Evolutionary conservation across 805 yeast genomes (phyloP), one percentile per base, ranked within the genome.

Genomic region (Saccharomycopsis olivae): DNA sequence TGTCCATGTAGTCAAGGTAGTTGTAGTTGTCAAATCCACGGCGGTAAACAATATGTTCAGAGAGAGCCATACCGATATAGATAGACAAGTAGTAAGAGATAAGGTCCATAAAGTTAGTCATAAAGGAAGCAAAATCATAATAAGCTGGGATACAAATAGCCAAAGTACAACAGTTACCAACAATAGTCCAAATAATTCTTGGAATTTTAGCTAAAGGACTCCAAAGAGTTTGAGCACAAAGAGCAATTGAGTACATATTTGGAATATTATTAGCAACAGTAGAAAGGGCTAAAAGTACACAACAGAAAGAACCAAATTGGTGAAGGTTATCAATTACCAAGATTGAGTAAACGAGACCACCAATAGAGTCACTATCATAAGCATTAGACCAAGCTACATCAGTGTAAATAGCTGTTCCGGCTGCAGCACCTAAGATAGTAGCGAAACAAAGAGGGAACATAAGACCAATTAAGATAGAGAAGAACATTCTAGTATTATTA

Each of bases 211-310:
- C 67, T 54, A 87, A 72, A 48, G 73, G 75, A 41, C 81, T 73
- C 82, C 89, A 82, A 52, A 82, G 64, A 33, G 92, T 75, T 64
- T 88, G 96, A 27, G 87, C 86, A 49, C 87, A 78, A 55, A 88
- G 68, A 30, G 86, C 88, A 53, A 86, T 73, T 19, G 96, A 84
- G 68, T 88, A 88, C 81, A 86, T 78, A 67, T 86, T 87, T 60
- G 96, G 96, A 59, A 87, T 75, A 65, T 86, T 87, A 69, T 85
- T 86, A 49, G 95, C 78, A 42, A 88, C 80, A 24, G 95, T 85
- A 24, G 95, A 84, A 49, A 88, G 62, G 14, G 94, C 85, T 48
- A 88, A 65, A 15, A 88, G 23, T 24, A 88, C 96, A 61, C 88
- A 74, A 61, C 88, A 78, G 69, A 88, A 86, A 59, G 84, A 78